A percentile compares a stretch with the other conserved stretches of the same genome.
These are phyloP conservation scores for Apiotrichum montevideense DNA, from an alignment of 1,284 basidiomycete genomes.

Conservation along the genomic window DNA sequence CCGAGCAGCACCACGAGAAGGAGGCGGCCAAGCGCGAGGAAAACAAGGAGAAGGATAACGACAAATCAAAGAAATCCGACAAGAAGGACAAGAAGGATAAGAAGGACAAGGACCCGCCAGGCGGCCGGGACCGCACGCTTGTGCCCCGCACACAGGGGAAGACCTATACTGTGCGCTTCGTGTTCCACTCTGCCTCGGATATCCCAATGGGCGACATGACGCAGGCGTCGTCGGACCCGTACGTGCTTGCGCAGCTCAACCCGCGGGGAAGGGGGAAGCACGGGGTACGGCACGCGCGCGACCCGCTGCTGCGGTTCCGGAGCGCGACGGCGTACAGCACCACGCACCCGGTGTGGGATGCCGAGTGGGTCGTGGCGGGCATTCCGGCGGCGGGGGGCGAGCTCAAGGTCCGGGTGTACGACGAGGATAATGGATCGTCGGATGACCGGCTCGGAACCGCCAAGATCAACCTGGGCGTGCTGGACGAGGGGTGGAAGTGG, in stretches of 20 bases:
- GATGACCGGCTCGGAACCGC: conserved; percentile 51
- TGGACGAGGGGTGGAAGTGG: conserved; percentile 23
- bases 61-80: too few relatives aligned
- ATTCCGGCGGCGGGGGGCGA: conserved; percentile 47
- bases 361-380: conserved; percentile 50
- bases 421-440: conserved; percentile 50
- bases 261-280: background rate
- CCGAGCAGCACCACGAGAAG: too few relatives aligned
- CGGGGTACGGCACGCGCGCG: conserved; percentile 16
- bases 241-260: conserved; percentile 40
- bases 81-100: background rate
- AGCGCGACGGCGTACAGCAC: conserved; percentile 46
- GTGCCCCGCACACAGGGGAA: conserved; percentile 20
- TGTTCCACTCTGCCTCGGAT: conserved; percentile 48
- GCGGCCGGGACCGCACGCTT: conserved; percentile 36
- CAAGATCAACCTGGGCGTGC: conserved; percentile 21
- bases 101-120: conserved; percentile 24
- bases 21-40: too few relatives aligned
- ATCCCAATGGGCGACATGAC: conserved; percentile 49
- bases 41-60: too few relatives aligned
- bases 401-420: conserved; percentile 45
- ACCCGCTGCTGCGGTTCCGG: conserved; percentile 46
- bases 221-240: conserved; percentile 49
- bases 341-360: conserved; percentile 48
- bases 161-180: conserved; percentile 48